Base-by-base conservation (phyloP, 1,139 yeast species). In the Barnettozyma hawaiiensis region DNA sequence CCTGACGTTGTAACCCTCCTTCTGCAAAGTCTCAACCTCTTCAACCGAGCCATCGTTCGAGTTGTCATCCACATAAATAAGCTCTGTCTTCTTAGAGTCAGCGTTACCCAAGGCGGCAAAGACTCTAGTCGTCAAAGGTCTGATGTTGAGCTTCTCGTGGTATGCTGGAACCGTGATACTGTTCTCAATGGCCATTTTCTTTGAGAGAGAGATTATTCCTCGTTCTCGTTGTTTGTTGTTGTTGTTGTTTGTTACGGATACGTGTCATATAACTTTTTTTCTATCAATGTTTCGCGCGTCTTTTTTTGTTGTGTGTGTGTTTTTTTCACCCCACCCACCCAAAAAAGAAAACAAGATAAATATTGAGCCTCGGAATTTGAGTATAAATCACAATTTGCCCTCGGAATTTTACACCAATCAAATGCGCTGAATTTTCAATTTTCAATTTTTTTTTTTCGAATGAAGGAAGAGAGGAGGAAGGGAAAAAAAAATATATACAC, bases 31-130 rank as follows among this genome's bases (percentile, higher is more conserved):
- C 43, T 67, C 72, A 28, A 70, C 75, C 47, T 68, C 74, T 51
- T 70, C 74, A 21, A 67, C 73, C 12, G 74, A 69, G 5, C 74
- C 75, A 51, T 70, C 74, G 35, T 63, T 60, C n/a, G 73, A 68
- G 55, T 70, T 70, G 53, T 70, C 75, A 51, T 70, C 75, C 31
- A 70, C 75, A 48, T 66, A 69, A 56, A 69, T 68, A 49, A 70
- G 56, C 52, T 70, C 75, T 4, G 73, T 67, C 24, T 49, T 54
- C 44, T 64, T 61, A 14, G 71, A 62, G 8, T 57, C 64, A 19
- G 59, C 61, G 40, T 61, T 65, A 47, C 73, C 73, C 44, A 70
- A 51, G 26, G 74, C 74, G 9, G 70, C 71, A 48, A 69, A 70
- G 22, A 70, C 54, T 45, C 74, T 60, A 22, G 67, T 66, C 40